Percentiles rank a stretch among this genome's conserved stretches.
These are phyloP conservation scores for Pseudodiploospora longispora DNA, from an alignment of 2,329 filamentous ascomycete genomes.

Conservation along the genomic window DNA sequence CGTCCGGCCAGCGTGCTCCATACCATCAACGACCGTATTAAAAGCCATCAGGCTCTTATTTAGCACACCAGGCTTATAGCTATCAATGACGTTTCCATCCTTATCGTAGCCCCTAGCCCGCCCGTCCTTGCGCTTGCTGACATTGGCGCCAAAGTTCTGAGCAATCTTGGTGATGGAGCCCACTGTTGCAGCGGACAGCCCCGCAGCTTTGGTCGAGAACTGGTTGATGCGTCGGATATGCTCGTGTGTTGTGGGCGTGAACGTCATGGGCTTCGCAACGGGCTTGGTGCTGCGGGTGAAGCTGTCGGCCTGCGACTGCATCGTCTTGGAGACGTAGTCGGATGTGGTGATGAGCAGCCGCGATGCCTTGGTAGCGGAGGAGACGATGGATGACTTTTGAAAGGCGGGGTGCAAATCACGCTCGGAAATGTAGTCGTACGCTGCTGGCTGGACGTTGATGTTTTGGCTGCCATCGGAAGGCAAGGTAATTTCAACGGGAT, in stretches of 20 bases:
- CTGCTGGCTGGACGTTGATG: conserved; percentile 58
- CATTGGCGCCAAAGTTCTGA: conserved; percentile 77
- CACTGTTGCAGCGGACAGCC: conserved; percentile 76
- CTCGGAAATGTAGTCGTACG: conserved; percentile 65
- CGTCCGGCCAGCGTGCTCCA: conserved; percentile 77
- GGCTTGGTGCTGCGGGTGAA: conserved; percentile 79
- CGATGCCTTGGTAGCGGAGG: conserved; percentile 79
- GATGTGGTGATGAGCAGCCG: conserved; percentile 87
- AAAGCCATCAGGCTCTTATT: conserved; percentile 98
- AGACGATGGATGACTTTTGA: conserved; percentile 76
- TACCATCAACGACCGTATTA: conserved; percentile 85
- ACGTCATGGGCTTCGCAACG: conserved; percentile 72
- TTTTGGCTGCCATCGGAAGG: conserved; percentile 58
- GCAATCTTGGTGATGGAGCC: conserved; percentile 75
- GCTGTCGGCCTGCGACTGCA: conserved; percentile 68
- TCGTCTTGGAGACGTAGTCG: conserved; percentile 65
- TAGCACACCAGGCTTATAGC: conserved; percentile 81
- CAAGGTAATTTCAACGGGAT: conserved; percentile 72
- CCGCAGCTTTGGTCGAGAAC: conserved; percentile 72
- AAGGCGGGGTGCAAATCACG: conserved; percentile 86
- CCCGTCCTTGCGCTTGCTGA: conserved; percentile 47
- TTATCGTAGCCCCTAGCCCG: conserved; percentile 55
- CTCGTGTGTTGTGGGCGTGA: conserved; percentile 75
- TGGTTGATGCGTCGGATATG: conserved; percentile 83
- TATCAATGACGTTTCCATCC: conserved; percentile 55